These are phyloP conservation scores for Plasmodium sp. DNA, from an alignment of 169 alveolate genomes.

Conservation along the genomic window DNA sequence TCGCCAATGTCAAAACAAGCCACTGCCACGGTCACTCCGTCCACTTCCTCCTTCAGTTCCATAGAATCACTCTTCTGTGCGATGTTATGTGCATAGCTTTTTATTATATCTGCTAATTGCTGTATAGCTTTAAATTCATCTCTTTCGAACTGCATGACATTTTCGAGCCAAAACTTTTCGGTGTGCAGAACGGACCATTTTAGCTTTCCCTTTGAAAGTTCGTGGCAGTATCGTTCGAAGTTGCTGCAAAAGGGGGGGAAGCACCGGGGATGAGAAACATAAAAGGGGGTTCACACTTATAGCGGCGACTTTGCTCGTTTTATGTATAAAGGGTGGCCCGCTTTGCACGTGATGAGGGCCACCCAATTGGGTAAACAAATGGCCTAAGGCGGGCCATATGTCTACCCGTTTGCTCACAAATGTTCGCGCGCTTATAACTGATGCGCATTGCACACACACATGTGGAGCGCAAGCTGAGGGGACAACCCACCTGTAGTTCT, in stretches of 20 bases:
- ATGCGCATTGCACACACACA: neutral
- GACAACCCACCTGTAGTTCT: slow-evolving; percentile 77
- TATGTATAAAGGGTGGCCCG: neutral
- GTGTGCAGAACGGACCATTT: slow-evolving; percentile 89
- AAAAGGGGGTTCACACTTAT: neutral
- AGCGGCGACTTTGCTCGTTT: neutral
- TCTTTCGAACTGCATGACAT: slow-evolving; percentile 85
- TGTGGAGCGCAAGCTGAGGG: neutral
- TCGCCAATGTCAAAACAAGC: slow-evolving; percentile 94
- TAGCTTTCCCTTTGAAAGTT: slow-evolving; percentile 83
- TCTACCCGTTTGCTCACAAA: neutral
- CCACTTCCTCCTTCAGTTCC: slow-evolving; percentile 76
- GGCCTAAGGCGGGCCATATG: neutral
- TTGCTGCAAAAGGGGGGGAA: slow-evolving; percentile 60
- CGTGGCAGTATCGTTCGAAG: slow-evolving; percentile 86
- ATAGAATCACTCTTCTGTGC: slow-evolving; percentile 25
- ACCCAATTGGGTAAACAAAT: neutral
- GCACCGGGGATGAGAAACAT: neutral
- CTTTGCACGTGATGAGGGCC: neutral
- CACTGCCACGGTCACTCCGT: slow-evolving; percentile 86
- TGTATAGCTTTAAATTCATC: slow-evolving; percentile 87
- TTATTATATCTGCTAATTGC: slow-evolving; percentile 84
- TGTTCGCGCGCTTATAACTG: neutral
- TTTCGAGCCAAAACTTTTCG: slow-evolving; percentile 89
- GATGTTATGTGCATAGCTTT: slow-evolving; percentile 70